Evolutionary conservation across 805 yeast genomes (phyloP).

Genomic region (Ogataea populi-albae): DNA sequence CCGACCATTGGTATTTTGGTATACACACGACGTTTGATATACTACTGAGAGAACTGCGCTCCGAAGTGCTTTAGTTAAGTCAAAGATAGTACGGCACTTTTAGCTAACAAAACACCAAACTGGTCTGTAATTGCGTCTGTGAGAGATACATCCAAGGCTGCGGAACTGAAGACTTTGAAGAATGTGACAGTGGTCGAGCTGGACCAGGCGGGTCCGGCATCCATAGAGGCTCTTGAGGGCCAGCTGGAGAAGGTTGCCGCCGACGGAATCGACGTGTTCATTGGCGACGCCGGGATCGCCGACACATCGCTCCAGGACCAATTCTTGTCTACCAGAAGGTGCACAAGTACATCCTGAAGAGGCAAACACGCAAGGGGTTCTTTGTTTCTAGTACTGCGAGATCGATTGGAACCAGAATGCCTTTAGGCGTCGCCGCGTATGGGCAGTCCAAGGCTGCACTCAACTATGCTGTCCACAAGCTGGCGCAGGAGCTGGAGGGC

Average conservation of each 20-base stretch:
- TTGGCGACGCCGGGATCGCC: constrained; percentile 34
- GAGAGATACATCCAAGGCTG: constrained; percentile 10
- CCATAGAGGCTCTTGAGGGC: constrained; percentile 17
- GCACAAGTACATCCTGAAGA: constrained; percentile 28
- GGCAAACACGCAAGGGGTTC: constrained; percentile 26
- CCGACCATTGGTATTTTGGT: no score
- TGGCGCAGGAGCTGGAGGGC: constrained; percentile 25
- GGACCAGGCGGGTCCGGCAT: constrained; percentile 20
- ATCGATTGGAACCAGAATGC: constrained; percentile 26
- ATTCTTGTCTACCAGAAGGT: constrained; percentile 30
- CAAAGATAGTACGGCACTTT: no score
- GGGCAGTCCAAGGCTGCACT: constrained; percentile 39
- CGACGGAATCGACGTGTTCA: constrained; percentile 32
- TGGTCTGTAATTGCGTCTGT: constrained; percentile 3
- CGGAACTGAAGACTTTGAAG: constrained; percentile 11
- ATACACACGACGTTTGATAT: no score
- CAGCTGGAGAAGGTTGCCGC: constrained; percentile 16
- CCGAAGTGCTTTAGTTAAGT: no score
- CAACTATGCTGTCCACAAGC: constrained; percentile 27
- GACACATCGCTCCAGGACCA: constrained; percentile 31
- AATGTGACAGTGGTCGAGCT: constrained; percentile 23
- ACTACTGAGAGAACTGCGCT: no score
- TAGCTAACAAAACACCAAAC: no score
- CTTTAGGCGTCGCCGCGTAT: constrained; percentile 25
- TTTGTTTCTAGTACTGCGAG: constrained; percentile 32